These are phyloP conservation scores for Xylariaceae sp. DNA, from an alignment of 2,329 filamentous ascomycete species.

Conservation along the genomic window DNA sequence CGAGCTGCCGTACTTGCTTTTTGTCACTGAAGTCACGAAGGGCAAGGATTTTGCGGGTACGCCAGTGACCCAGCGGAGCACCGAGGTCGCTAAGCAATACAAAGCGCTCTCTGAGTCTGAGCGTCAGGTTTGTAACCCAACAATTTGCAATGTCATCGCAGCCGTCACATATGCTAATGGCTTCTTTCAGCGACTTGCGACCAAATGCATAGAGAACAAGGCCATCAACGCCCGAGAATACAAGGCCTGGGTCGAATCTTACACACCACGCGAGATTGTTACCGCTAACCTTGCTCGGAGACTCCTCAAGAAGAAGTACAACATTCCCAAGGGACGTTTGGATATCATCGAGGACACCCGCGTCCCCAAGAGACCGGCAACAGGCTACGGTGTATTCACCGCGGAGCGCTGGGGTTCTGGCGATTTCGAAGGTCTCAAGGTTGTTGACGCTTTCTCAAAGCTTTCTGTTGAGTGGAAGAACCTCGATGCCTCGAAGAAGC, in stretches of 20 bases:
- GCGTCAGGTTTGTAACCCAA: slow-evolving; percentile 37
- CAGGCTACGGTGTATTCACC: slow-evolving; percentile 36
- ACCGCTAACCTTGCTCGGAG: slow-evolving; percentile 46
- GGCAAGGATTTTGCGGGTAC: slow-evolving; percentile 15
- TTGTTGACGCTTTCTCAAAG: slow-evolving; percentile 23
- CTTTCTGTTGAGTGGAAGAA: slow-evolving; percentile 40
- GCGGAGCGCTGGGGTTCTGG: slow-evolving; percentile 36
- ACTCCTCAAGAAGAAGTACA: slow-evolving; percentile 35
- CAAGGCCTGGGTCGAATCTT: slow-evolving; percentile 45
- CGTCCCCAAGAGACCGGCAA: slow-evolving; percentile 37
- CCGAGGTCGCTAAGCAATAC: slow-evolving; percentile 32
- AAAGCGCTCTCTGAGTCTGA: slow-evolving; percentile 39
- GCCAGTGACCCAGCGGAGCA: slow-evolving; percentile 20
- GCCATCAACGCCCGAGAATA: slow-evolving; percentile 36
- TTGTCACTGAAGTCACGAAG: slow-evolving; percentile 31
- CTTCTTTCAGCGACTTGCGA: slow-evolving; percentile 34
- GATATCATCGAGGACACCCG: slow-evolving; percentile 43
- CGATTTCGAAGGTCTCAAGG: slow-evolving; percentile 8
- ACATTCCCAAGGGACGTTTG: slow-evolving; percentile 25
- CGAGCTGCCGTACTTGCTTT: slow-evolving; percentile 36
- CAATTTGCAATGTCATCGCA: neutral
- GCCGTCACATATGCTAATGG: slow-evolving; percentile 12
- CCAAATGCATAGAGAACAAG: slow-evolving; percentile 37
- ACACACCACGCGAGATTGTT: slow-evolving; percentile 37
- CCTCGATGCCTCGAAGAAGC: slow-evolving; percentile 39